A percentile compares a stretch with the other conserved stretches of the same genome.
Conservation (phyloP, 768 basidiomycete species). For the Kwoniella sp. region DNA sequence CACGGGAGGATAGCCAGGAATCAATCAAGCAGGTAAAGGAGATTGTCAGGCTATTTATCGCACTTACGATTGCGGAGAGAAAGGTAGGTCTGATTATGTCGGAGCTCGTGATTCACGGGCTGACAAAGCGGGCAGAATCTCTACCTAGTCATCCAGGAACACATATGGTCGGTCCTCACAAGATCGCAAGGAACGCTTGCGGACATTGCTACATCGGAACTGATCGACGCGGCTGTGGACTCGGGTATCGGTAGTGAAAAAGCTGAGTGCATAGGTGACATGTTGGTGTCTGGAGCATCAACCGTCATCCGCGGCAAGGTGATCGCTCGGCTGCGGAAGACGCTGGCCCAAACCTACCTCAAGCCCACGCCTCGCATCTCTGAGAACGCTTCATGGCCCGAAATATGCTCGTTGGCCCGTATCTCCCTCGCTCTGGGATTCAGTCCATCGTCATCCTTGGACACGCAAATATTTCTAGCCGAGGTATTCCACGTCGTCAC, state of each 20-base stretch:
- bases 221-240: constrained; percentile 76
- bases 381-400: constrained; percentile 52
- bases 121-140: constrained; percentile 53
- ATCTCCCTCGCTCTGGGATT: constrained; percentile 70
- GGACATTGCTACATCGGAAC: constrained; percentile 72
- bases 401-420: constrained; percentile 67
- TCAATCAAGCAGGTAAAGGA: constrained; percentile 73
- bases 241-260: constrained; percentile 70
- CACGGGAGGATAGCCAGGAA: constrained; percentile 63
- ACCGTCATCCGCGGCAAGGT: constrained; percentile 74
- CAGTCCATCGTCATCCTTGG: constrained; percentile 60
- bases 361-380: constrained; percentile 62
- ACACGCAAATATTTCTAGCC: constrained; percentile 73
- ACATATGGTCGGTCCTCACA: constrained; percentile 72
- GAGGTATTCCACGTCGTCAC: constrained; percentile 77
- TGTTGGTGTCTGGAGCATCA: constrained; percentile 68
- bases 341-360: constrained; percentile 67
- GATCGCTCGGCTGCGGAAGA: constrained; percentile 74
- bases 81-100: constrained; percentile 65
- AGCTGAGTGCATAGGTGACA: constrained; percentile 70
- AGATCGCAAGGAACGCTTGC: constrained; percentile 64
- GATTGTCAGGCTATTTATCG: constrained; percentile 71
- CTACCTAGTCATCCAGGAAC: constrained; percentile 62
- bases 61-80: constrained; percentile 66
- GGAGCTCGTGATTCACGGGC: not conserved